phyloP scores from a whole-genome alignment of 2,329 filamentous ascomycete species.

The Colletotrichum musae region DNA sequence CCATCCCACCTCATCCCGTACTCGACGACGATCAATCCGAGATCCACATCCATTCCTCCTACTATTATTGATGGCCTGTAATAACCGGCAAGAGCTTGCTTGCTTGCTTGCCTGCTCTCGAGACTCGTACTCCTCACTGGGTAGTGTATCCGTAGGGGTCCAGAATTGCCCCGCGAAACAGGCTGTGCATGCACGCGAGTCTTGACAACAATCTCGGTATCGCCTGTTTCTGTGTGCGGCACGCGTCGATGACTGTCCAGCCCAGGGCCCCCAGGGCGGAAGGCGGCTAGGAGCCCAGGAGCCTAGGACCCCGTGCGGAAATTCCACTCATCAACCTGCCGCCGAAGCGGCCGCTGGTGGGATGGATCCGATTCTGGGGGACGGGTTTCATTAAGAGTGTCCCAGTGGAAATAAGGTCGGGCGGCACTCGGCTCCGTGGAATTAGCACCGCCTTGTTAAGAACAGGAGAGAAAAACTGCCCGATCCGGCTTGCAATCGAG shows the following conservation, averaged over 20 bases:
- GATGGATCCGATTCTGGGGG: slow-evolving; percentile 25
- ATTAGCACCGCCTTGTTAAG: slow-evolving; percentile 22
- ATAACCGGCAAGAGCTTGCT: not conserved
- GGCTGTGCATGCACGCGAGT: slow-evolving; percentile 37
- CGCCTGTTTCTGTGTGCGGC: slow-evolving; percentile 24
- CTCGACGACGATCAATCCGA: slow-evolving; percentile 15
- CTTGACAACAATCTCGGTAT: slow-evolving; percentile 29
- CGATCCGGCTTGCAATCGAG: slow-evolving; percentile 36
- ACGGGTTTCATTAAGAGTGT: slow-evolving; percentile 22
- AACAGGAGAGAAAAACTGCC: slow-evolving; percentile 13
- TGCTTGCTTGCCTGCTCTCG: not conserved
- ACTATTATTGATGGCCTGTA: not conserved
- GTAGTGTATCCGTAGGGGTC: slow-evolving; percentile 1
- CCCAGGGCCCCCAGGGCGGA: slow-evolving; percentile 7
- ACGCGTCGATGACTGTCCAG: slow-evolving; percentile 5
- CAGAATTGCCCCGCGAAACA: slow-evolving; percentile 35
- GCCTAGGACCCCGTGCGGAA: slow-evolving; percentile 1
- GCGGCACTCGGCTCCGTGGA: slow-evolving; percentile 31
- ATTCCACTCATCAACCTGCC: slow-evolving; percentile 22
- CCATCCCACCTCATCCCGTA: slow-evolving; percentile 22
- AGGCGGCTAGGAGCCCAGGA: not conserved
- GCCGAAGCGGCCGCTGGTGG: slow-evolving; percentile 19
- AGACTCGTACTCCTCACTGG: slow-evolving; percentile 19
- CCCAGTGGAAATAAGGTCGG: slow-evolving; percentile 23
- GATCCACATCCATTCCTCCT: slow-evolving; percentile 24